These are phyloP conservation scores for Penicillium coffeae DNA, from an alignment of 495 filamentous ascomycete genomes.

Conservation along the genomic window DNA sequence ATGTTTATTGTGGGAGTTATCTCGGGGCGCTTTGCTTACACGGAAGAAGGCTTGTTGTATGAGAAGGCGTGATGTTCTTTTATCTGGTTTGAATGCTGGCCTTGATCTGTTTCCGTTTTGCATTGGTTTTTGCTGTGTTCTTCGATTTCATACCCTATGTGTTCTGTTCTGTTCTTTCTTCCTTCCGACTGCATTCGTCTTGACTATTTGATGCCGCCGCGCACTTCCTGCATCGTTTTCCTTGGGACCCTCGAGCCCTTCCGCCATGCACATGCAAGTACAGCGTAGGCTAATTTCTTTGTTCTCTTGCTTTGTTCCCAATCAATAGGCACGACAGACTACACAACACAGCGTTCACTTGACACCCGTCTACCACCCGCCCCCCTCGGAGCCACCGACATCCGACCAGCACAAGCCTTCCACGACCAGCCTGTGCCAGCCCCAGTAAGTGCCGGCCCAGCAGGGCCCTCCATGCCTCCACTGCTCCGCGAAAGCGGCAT, in stretches of 20 bases:
- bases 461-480: conserved; percentile 67
- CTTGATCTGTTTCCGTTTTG: conserved; percentile 29
- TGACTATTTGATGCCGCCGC: conserved; percentile 19
- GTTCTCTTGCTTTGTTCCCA: conserved; percentile 13
- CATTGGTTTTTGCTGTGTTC: conserved; percentile 11
- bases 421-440: conserved; percentile 64
- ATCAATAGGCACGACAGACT: conserved; percentile 39
- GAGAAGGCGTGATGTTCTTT: conserved; percentile 18
- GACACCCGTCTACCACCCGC: conserved; percentile 21
- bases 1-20: conserved; percentile 19
- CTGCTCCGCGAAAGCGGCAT: conserved; percentile 64
- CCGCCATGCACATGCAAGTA: conserved; percentile 19
- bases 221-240: conserved; percentile 17
- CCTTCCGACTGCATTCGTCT: neutral
- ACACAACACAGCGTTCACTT: conserved; percentile 27
- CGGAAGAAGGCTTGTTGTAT: conserved; percentile 1
- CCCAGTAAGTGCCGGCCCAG: conserved; percentile 50
- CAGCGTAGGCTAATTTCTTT: conserved; percentile 46
- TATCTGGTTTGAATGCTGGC: conserved; percentile 26
- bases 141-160: conserved; percentile 29
- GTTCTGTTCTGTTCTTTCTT: conserved; percentile 9
- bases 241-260: conserved; percentile 13
- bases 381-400: conserved; percentile 44
- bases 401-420: conserved; percentile 77
- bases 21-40: neutral